These are phyloP conservation scores for Pseudogymnoascus pannorum DNA, from an alignment of 2,329 filamentous ascomycete genomes.

Conservation along the genomic window DNA sequence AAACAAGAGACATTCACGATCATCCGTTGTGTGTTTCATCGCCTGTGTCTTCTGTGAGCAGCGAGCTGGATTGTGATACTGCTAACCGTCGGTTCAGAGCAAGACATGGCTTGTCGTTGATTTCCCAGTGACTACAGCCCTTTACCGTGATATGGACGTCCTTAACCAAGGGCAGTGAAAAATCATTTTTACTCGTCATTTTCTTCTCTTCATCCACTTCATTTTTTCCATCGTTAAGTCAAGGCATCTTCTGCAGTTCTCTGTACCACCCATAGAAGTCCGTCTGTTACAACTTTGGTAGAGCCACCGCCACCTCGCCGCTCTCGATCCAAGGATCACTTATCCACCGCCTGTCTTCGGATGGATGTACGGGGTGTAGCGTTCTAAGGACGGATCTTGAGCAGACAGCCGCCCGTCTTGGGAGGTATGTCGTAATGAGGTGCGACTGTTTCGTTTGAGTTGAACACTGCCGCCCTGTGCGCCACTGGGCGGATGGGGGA, in stretches of 20 bases:
- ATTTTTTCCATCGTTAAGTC: conserved; percentile 67
- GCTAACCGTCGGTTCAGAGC: not conserved
- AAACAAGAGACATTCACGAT: conserved; percentile 22
- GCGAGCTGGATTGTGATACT: not conserved
- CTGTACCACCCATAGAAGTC: conserved; percentile 62
- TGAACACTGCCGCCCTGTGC: conserved; percentile 67
- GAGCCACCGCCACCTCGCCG: conserved; percentile 68
- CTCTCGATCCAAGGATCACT: conserved; percentile 41
- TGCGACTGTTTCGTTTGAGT: conserved; percentile 90
- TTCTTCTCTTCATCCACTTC: conserved; percentile 14
- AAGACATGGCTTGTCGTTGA: not conserved
- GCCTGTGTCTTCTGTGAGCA: not conserved
- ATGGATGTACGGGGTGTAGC: not conserved
- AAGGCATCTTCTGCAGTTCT: conserved; percentile 63
- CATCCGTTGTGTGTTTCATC: conserved; percentile 17
- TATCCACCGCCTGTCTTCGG: conserved; percentile 14
- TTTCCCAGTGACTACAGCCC: not conserved
- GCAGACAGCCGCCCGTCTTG: conserved; percentile 83
- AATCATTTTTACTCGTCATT: conserved; percentile 10
- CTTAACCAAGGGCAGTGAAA: not conserved
- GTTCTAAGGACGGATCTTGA: conserved; percentile 42
- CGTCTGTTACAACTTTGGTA: conserved; percentile 99
- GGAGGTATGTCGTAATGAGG: conserved; percentile 60
- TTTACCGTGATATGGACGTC: not conserved
- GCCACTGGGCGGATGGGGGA: conserved; percentile 15